Evolutionary conservation across 2,329 filamentous ascomycete species (phyloP).

Genomic region (Sclerotinia glacialis): DNA sequence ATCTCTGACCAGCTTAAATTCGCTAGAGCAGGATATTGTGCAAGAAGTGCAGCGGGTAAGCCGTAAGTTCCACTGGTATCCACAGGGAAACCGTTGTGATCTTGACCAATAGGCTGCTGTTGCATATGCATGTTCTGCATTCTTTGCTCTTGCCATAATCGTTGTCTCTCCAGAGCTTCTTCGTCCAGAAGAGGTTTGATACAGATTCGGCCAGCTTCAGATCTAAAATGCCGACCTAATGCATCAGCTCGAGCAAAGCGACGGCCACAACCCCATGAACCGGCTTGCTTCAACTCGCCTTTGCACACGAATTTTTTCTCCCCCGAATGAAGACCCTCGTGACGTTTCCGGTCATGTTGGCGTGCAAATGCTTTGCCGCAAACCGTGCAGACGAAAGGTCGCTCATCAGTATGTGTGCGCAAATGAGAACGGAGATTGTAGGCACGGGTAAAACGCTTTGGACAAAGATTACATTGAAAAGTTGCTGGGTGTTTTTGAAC

Average conservation of each 20-base stretch:
- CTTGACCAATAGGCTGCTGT: slow-evolving; percentile 59
- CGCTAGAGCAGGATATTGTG: slow-evolving; percentile 91
- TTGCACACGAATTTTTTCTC: slow-evolving; percentile 99
- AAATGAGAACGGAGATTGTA: slow-evolving; percentile 96
- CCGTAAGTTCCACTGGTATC: slow-evolving; percentile 58
- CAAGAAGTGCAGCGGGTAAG: slow-evolving; percentile 82
- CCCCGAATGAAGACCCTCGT: slow-evolving; percentile 92
- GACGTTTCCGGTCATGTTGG: slow-evolving; percentile 94
- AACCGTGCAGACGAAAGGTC: slow-evolving; percentile 94
- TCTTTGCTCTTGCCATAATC: slow-evolving; percentile 69
- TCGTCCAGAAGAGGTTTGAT: slow-evolving; percentile 97
- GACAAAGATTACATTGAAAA: slow-evolving; percentile 90
- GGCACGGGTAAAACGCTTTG: slow-evolving; percentile 92
- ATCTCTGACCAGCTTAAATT: slow-evolving; percentile 82
- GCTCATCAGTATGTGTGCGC: slow-evolving; percentile 93
- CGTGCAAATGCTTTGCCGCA: slow-evolving; percentile 97
- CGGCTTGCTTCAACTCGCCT: slow-evolving; percentile 78
- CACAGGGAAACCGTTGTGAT: slow-evolving; percentile 58
- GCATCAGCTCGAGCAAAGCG: slow-evolving; percentile 95
- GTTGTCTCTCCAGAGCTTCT: slow-evolving; percentile 79
- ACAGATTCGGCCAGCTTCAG: slow-evolving; percentile 90
- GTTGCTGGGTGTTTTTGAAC: slow-evolving; percentile 96
- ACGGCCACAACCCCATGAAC: slow-evolving; percentile 88
- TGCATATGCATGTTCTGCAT: slow-evolving; percentile 58
- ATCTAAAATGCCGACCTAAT: slow-evolving; percentile 89